These are phyloP conservation scores for Metahyphopichia silvanorum DNA, from an alignment of 805 yeast genomes.

Conservation along the genomic window DNA sequence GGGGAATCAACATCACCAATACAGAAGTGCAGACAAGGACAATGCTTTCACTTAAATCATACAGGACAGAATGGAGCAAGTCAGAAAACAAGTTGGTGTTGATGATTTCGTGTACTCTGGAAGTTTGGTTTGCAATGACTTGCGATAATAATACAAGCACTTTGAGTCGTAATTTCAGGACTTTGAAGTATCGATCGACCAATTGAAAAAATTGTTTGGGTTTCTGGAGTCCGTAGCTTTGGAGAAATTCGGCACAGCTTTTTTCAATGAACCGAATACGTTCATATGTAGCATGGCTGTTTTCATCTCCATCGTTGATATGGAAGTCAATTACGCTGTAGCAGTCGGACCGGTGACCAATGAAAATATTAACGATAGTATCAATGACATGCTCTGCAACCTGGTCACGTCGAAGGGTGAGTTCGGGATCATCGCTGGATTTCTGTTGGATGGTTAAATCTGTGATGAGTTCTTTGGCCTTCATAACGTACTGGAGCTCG, in stretches of 20 bases:
- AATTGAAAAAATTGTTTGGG: conserved; percentile 33
- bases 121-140: conserved; percentile 24
- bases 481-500: conserved; percentile 33
- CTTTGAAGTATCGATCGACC: conserved; percentile 31
- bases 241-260: conserved; percentile 41
- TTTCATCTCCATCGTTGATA: conserved; percentile 11
- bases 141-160: conserved; percentile 34
- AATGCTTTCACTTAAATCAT: conserved; percentile 40
- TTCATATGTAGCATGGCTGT: conserved; percentile 42
- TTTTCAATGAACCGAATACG: conserved; percentile 44
- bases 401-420: conserved; percentile 14
- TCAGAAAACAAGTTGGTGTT: conserved; percentile 33
- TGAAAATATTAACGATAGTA: conserved; percentile 19
- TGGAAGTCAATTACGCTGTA: conserved; percentile 15
- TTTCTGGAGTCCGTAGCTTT: conserved; percentile 39
- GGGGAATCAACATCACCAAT: conserved; percentile 39
- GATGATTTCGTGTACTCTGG: conserved; percentile 24
- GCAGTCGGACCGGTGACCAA: conserved; percentile 14
- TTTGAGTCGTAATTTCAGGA: conserved; percentile 32
- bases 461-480: conserved; percentile 24
- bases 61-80: conserved; percentile 34
- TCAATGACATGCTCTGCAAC: conserved; percentile 21
- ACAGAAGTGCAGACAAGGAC: conserved; percentile 32
- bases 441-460: conserved; percentile 13
- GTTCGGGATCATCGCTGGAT: conserved; percentile 17